A percentile compares a stretch with the other conserved stretches of the same genome.
Conservation (phyloP, 2,329 filamentous ascomycete species). For the Ophiostoma montium region DNA sequence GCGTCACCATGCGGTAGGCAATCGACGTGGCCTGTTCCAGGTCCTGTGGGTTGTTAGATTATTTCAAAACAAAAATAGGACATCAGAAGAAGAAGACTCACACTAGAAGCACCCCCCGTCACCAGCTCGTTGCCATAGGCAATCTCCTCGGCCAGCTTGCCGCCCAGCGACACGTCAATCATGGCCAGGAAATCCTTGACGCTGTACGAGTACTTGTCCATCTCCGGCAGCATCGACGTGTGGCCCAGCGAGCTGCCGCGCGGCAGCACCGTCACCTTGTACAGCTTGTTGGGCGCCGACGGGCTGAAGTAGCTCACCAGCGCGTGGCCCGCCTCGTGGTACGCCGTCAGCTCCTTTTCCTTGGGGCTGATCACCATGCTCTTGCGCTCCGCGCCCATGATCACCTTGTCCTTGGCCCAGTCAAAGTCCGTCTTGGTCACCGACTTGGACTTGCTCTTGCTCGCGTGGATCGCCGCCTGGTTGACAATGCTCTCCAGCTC, state of each 20-base stretch:
- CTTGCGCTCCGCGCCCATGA: slow-evolving; percentile 88
- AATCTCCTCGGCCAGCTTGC: slow-evolving; percentile 73
- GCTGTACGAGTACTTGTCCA: slow-evolving; percentile 84
- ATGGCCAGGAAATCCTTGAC: slow-evolving; percentile 61
- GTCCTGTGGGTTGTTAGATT: slow-evolving; percentile 31
- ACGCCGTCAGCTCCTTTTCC: slow-evolving; percentile 92
- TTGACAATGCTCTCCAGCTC: slow-evolving; percentile 96
- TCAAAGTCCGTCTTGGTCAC: slow-evolving; percentile 75
- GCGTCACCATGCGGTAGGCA: slow-evolving; percentile 78
- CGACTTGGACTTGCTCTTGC: slow-evolving; percentile 62
- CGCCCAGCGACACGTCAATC: slow-evolving; percentile 60
- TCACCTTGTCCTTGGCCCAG: slow-evolving; percentile 96
- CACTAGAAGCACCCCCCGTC: slow-evolving; percentile 66
- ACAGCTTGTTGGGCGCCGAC: slow-evolving; percentile 60
- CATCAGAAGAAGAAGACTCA: slow-evolving; percentile 12
- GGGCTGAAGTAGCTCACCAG: slow-evolving; percentile 72
- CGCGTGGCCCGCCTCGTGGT: slow-evolving; percentile 94
- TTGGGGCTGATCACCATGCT: slow-evolving; percentile 83
- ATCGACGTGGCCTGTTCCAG: slow-evolving; percentile 67
- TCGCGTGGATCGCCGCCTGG: slow-evolving; percentile 89
- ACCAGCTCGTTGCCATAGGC: slow-evolving; percentile 85
- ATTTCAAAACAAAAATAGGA: background rate
- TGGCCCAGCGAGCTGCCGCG: slow-evolving; percentile 76
- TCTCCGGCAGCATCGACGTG: slow-evolving; percentile 75
- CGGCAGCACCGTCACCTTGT: slow-evolving; percentile 95